Evolutionary conservation across 495 filamentous ascomycete species (phyloP), one percentile per base, ranked within the genome.

Genomic region (Pseudevernia furfuracea): DNA sequence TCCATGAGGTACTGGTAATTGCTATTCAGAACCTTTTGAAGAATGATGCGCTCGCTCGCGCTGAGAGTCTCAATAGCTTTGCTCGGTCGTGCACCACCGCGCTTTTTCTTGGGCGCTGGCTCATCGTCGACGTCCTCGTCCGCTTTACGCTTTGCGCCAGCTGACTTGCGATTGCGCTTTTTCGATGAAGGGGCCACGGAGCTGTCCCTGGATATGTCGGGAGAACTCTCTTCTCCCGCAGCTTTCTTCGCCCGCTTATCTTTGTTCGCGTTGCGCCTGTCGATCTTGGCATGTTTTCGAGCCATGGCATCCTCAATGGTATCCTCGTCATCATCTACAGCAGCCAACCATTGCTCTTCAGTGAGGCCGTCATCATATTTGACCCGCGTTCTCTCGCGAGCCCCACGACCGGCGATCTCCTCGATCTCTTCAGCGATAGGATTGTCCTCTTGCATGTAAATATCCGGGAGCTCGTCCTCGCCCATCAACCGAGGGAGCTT

Each of bases 311-410:
- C 92, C 73, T 98, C 94, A 58, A 96, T 90, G 0, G 84, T 87
- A 67, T 97, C 95, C 14, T 98, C 94, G 62, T 97, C 92, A 64
- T 95, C 90, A 72, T 97, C 94, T 43, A 98, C 91, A 62, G 94
- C 93, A 73, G 83, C 80, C 39, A 89, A 73, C 94, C 94, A 98
- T 76, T 98, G 95, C 76, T 97, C 94, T 74, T 97, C 95, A 5
- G 94, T 96, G 49, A 98, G 86, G 36, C 95, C 94, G 71, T 98
- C 94, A 73, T 98, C 94, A 73, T 98, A 98, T 73, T 89, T 89
- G 64, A 96, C 91, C 60, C 89, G 82, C 71, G 90, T 97, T 69
- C 94, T 85, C 77, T 97, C 95, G 76, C 94, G 87, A 63, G 92
- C 92, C 62, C 94, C 94, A 73, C 94, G 91, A 39, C 94, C 94